Base-by-base conservation (phyloP, 495 filamentous ascomycete species). In the Friedmanniomyces endolithicus region DNA sequence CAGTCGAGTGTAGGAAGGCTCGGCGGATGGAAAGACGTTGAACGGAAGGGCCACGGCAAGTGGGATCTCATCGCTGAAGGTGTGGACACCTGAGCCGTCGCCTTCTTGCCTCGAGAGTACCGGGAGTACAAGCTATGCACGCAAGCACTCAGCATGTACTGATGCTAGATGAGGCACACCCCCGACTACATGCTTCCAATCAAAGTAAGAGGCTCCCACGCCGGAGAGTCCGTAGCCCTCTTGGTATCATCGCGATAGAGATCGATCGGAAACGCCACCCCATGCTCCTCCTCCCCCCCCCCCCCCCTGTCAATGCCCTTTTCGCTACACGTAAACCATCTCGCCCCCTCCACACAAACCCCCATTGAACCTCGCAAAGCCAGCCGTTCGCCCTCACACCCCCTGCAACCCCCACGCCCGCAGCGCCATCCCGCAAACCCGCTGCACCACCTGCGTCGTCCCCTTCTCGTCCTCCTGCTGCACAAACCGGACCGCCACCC, bases 401-500 rank as follows among this genome's bases (percentile, higher is more conserved):
- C 53, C 55, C 55, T 61, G 59, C 53, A 65, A 24, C 14, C 17
- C 46, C 78, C 78, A 82, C n/a, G 72, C 72, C 35, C 75, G 71
- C 22, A 77, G 67, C 16, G 83, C 85, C 70, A 92, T 80, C 25
- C 83, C 80, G 60, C 86, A 84, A 31, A 92, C 71, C 25, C 86
- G 77, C 58, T 86, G 85, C 56, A 90, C 79, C 34, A 90, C 83
- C 61, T 89, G 87, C 4, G 83, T 90, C 8, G 87, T 90, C 24
- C 83, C 83, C 49, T 79, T 81, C 48, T 70, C 72, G 33, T 83
- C 78, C 67, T 94, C 83, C 52, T 84, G 78, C 55, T 83, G 81
- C 35, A 94, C 79, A 68, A 94, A 94, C 61, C 79, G 81, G 65
- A 86, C 83, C 6, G 89, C 89, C 22, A 94, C 84, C 11, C 79